phyloP scores from a whole-genome alignment of 2,329 filamentous ascomycete genomes.

The Diaporthe longicolla region DNA sequence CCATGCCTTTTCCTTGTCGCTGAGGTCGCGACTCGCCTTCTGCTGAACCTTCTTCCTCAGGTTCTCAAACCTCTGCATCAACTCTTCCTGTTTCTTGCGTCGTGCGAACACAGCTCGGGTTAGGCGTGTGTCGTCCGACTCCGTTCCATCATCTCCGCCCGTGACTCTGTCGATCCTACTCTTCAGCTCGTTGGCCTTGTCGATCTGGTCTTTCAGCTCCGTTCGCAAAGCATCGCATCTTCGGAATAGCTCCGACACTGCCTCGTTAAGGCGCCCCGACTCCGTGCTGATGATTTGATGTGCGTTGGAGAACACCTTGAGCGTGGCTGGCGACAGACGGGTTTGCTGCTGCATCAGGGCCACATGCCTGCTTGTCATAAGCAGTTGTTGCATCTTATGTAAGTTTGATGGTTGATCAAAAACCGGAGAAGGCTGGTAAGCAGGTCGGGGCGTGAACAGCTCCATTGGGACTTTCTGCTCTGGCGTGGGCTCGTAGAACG shows the following conservation, averaged over 20 bases:
- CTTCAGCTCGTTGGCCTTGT: slow-evolving; percentile 75
- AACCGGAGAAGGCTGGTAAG: slow-evolving; percentile 73
- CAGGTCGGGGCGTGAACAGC: slow-evolving; percentile 74
- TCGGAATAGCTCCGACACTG: slow-evolving; percentile 80
- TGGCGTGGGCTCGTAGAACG: slow-evolving; percentile 57
- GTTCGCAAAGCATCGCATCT: slow-evolving; percentile 77
- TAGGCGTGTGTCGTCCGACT: slow-evolving; percentile 69
- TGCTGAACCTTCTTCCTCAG: slow-evolving; percentile 67
- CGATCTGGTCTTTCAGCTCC: slow-evolving; percentile 78
- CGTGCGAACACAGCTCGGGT: slow-evolving; percentile 70
- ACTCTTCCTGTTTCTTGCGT: slow-evolving; percentile 67
- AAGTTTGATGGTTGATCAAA: slow-evolving; percentile 61
- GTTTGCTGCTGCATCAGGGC: slow-evolving; percentile 76
- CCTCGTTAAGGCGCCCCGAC: slow-evolving; percentile 76
- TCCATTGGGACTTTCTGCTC: slow-evolving; percentile 54
- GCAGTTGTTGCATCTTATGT: slow-evolving; percentile 63
- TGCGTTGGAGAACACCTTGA: slow-evolving; percentile 79
- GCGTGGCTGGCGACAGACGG: slow-evolving; percentile 77
- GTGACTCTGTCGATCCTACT: slow-evolving; percentile 76
- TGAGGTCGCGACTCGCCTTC: slow-evolving; percentile 66
- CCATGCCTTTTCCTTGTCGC: slow-evolving; percentile 73
- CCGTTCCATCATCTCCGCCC: slow-evolving; percentile 69
- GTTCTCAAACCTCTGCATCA: slow-evolving; percentile 72
- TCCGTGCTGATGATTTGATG: slow-evolving; percentile 80
- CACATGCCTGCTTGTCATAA: slow-evolving; percentile 73